These are phyloP conservation scores for Mycena alexandri DNA, from an alignment of 768 basidiomycete genomes.

Conservation along the genomic window DNA sequence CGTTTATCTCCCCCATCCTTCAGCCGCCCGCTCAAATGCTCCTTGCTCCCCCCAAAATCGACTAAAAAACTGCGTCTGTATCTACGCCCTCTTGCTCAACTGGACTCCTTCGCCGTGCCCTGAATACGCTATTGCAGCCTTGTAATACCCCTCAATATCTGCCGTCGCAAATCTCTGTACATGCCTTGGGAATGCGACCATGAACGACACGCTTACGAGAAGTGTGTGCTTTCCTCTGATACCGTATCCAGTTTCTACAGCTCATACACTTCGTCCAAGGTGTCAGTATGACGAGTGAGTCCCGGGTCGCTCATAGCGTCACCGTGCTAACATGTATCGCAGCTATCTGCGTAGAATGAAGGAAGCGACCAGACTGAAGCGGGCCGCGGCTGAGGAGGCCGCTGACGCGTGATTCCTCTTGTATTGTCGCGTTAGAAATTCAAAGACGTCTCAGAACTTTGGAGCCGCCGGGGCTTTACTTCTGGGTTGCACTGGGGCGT, in stretches of 20 bases:
- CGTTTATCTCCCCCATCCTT: conserved; percentile 49
- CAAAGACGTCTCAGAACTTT: background rate
- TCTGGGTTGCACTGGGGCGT: too few species aligned
- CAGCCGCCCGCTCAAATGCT: conserved; percentile 5
- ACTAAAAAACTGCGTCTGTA: conserved; percentile 15
- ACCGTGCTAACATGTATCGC: conserved; percentile 20
- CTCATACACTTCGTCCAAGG: conserved; percentile 53
- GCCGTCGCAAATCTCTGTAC: conserved; percentile 82
- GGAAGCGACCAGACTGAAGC: conserved; percentile 80
- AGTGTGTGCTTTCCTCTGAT: conserved; percentile 60
- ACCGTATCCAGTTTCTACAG: conserved; percentile 9
- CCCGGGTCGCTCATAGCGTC: background rate
- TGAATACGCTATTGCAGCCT: conserved; percentile 61
- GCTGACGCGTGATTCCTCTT: conserved; percentile 17
- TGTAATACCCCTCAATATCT: conserved; percentile 88
- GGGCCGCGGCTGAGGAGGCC: conserved; percentile 53
- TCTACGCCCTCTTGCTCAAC: background rate
- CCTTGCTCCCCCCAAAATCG: conserved; percentile 19
- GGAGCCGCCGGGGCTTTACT: too few species aligned
- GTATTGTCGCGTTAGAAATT: conserved; percentile 18
- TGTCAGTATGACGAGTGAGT: conserved; percentile 97
- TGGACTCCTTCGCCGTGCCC: background rate
- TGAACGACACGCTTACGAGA: conserved; percentile 88
- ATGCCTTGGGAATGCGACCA: conserved; percentile 96
- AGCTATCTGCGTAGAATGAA: conserved; percentile 94